Evolutionary conservation across 345 rosid genomes (phyloP), one percentile per base, ranked within the genome.

Genomic region (Hevea brasiliensis): DNA sequence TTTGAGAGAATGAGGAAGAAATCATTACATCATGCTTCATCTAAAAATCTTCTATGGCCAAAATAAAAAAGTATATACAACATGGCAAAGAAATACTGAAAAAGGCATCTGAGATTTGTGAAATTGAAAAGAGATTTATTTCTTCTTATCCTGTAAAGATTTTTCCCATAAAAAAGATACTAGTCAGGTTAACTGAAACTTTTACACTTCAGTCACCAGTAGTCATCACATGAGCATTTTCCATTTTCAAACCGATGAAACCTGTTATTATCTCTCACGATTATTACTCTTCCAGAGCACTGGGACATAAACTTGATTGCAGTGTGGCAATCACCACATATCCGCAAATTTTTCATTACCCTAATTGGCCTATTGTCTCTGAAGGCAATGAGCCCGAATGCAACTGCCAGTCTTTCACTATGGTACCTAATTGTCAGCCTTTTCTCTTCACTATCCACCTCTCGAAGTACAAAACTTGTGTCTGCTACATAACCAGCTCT

Each of bases 311-410:
- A 83, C 81, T 92, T 90, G 73, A 92, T 90, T 29, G 98, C 96
- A 14, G 82, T 82, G 76, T 94, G 98, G 73, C 98, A 94, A 76
- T 94, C 96, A 0, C 98, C 96, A 20, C 98, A 94, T 7, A 94
- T 85, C 0, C 97, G 85, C 84, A 94, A 76, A 83, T 92, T 94
- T 86, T 94, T 94, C 88, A 92, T 89, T 63, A 92, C 77, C 45
- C 97, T 85, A 40, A 94, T 86, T 2, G 90, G 93, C 80, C 94
- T 87, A 59, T 84, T 86, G 2, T 69, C 75, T 0, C 92, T 84
- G 72, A 93, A 81, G 23, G 86, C 75, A 74, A 93, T 82, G 77
- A 93, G 82, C 21, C 87, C 96, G 68, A 86, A 93, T 14, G 96
- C 96, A 73, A 89, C 86, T 24, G 97, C 98, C 42, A 91, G 76